phyloP scores from a whole-genome alignment of 2,329 filamentous ascomycete genomes.

The Dactylella cylindrospora region DNA sequence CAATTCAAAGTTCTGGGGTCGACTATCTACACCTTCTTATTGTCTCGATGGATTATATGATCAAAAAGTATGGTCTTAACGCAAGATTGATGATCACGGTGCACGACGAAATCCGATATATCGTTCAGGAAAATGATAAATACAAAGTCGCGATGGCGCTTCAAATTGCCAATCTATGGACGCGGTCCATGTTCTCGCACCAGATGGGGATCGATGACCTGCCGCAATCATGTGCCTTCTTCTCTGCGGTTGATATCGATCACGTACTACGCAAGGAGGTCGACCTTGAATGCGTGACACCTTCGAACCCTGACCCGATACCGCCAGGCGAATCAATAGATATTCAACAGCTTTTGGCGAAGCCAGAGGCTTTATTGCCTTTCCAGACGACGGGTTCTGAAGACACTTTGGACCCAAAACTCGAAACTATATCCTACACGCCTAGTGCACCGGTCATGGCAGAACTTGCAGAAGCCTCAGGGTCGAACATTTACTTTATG shows the following conservation, averaged over 20 bases:
- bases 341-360: slow-evolving; percentile 73
- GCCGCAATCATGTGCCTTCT: slow-evolving; percentile 91
- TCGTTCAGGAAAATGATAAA: slow-evolving; percentile 80
- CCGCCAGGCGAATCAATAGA: slow-evolving; percentile 83
- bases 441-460: slow-evolving; percentile 79
- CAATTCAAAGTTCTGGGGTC: slow-evolving; percentile 94
- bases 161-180: slow-evolving; percentile 94
- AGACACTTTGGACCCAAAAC: slow-evolving; percentile 56
- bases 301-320: slow-evolving; percentile 76
- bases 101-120: slow-evolving; percentile 94
- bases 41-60: slow-evolving; percentile 90
- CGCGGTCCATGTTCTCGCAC: slow-evolving; percentile 92
- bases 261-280: slow-evolving; percentile 96
- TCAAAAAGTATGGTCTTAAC: slow-evolving; percentile 77
- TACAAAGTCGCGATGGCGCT: slow-evolving; percentile 90
- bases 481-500: slow-evolving; percentile 64
- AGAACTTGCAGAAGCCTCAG: slow-evolving; percentile 56
- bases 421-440: slow-evolving; percentile 67
- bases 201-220: slow-evolving; percentile 95
- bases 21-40: slow-evolving; percentile 96
- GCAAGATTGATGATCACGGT: slow-evolving; percentile 90
- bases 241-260: slow-evolving; percentile 93
- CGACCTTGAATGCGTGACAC: slow-evolving; percentile 94
- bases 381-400: slow-evolving; percentile 1
- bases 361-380: slow-evolving; percentile 57